Evolutionary conservation across 257 asterid genomes (phyloP).

Genomic region (Avicennia marina): DNA sequence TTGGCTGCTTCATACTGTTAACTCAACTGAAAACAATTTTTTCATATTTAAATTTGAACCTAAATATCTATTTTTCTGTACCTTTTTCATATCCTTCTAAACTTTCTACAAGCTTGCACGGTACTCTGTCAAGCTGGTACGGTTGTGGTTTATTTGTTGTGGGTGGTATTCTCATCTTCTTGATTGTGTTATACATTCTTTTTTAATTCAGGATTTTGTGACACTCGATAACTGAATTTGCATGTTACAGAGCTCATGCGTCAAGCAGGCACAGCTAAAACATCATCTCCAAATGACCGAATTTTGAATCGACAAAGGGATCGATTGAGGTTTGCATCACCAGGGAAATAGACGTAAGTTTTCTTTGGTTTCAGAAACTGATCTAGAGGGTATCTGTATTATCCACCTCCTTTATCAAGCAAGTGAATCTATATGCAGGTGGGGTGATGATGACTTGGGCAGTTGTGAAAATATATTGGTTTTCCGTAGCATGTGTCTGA

Average conservation of each 20-base stretch:
- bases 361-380: too few species aligned
- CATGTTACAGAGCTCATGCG: conserved; percentile 76
- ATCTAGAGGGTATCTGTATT: too few species aligned
- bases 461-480: conserved; percentile 10
- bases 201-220: conserved; percentile 14
- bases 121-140: too few species aligned
- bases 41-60: too few species aligned
- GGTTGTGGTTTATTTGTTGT: neutral
- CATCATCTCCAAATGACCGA: conserved; percentile 81
- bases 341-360: conserved; percentile 44
- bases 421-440: conserved; percentile 2
- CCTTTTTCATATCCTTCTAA: too few species aligned
- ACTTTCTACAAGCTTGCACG: too few species aligned
- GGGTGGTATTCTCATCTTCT: neutral
- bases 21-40: too few species aligned
- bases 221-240: conserved; percentile 1
- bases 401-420: conserved; percentile 2
- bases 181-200: neutral
- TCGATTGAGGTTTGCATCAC: conserved; percentile 66
- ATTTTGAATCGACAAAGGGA: conserved; percentile 48
- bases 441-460: neutral
- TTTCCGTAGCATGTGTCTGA: conserved; percentile 1
- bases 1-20: too few species aligned
- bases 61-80: too few species aligned
- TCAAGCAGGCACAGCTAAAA: conserved; percentile 64